Evolutionary conservation across 2,329 filamentous ascomycete species (phyloP).

Genomic region (Xylariales sp.): DNA sequence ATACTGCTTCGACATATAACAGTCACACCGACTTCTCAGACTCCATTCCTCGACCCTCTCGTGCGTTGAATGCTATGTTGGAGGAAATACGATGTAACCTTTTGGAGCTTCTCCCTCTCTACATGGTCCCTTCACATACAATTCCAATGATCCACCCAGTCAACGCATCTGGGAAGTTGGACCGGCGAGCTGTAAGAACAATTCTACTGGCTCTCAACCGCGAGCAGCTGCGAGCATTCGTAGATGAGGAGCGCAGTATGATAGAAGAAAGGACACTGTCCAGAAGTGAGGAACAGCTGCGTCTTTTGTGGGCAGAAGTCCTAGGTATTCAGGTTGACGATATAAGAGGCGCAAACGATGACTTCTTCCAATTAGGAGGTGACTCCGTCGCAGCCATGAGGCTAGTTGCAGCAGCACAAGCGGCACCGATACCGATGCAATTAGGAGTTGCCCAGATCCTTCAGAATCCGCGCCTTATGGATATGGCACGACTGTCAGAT

Average conservation of each 20-base stretch:
- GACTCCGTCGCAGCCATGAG: slow-evolving; percentile 6
- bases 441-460: slow-evolving; percentile 1
- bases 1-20: background rate
- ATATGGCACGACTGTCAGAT: background rate
- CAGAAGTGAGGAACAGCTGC: slow-evolving; percentile 2
- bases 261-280: background rate
- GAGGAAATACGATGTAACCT: background rate
- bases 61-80: background rate
- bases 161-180: slow-evolving; percentile 4
- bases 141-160: slow-evolving; percentile 2
- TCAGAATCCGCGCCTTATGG: background rate
- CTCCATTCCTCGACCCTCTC: background rate
- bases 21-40: background rate
- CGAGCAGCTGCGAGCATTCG: slow-evolving; percentile 1
- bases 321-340: background rate
- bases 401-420: slow-evolving; percentile 5
- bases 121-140: slow-evolving; percentile 2
- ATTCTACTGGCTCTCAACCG: background rate
- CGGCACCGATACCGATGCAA: background rate
- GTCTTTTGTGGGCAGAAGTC: slow-evolving; percentile 4
- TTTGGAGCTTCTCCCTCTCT: background rate
- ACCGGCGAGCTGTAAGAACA: background rate
- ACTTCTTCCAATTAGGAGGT: slow-evolving; percentile 6
- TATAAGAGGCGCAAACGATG: background rate
- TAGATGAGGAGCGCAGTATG: background rate